Conservation (phyloP, 805 yeast species). For the Kazachstania africana region DNA sequence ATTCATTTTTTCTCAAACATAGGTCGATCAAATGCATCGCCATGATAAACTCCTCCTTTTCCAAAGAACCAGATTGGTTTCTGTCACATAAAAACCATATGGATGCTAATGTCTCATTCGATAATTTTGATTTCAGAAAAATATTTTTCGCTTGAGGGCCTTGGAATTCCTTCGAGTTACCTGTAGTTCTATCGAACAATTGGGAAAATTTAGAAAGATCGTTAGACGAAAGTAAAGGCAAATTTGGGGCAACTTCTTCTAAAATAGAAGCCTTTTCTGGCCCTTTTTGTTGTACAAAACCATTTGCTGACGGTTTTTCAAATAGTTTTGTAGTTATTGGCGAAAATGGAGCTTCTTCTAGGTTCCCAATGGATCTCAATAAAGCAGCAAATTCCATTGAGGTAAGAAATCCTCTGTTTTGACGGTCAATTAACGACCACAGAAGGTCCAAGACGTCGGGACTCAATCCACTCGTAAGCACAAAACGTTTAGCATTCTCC, state of each 20-base stretch:
- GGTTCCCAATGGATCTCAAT: conserved; percentile 77
- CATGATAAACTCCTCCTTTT: conserved; percentile 64
- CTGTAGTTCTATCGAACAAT: conserved; percentile 53
- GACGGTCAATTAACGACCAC: conserved; percentile 84
- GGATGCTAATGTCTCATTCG: conserved; percentile 63
- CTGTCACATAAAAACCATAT: conserved; percentile 85
- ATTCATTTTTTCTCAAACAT: conserved; percentile 47
- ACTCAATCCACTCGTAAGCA: conserved; percentile 76
- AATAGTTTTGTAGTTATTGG: conserved; percentile 35
- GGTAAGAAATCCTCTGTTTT: conserved; percentile 70
- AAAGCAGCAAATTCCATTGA: conserved; percentile 76
- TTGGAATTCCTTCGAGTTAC: conserved; percentile 29
- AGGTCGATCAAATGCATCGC: conserved; percentile 90
- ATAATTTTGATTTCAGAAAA: conserved; percentile 78
- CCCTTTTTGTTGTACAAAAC: background rate
- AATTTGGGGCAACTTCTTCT: conserved; percentile 13
- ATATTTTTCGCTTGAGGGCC: conserved; percentile 76
- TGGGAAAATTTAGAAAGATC: conserved; percentile 55
- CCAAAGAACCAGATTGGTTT: conserved; percentile 57
- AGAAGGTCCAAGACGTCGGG: conserved; percentile 71
- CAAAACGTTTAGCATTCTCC: conserved; percentile 65
- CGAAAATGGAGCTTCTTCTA: conserved; percentile 49
- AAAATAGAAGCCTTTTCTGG: conserved; percentile 21
- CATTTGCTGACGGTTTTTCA: conserved; percentile 13
- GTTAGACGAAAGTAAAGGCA: conserved; percentile 39